A percentile compares a stretch with the other conserved stretches of the same genome.
Evolutionary conservation across 306 rosid genomes (phyloP).

Genomic region (barrel medic (Medicago truncatula)): MtrunA17r5.0-ANR NC_053042.1:47895501-47896000

Average conservation of each 20-base stretch:
- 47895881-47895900: conserved; percentile 69
- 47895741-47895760: conserved; percentile 30
- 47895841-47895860: conserved; percentile 30
- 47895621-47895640: conserved; percentile 44
- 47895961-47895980: conserved; percentile 73
- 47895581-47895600: conserved; percentile 32
- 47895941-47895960: conserved; percentile 70
- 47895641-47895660: conserved; percentile 32
- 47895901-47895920: conserved; percentile 93
- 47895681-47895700: conserved; percentile 29
- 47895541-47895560: conserved; percentile 15
- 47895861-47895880: conserved; percentile 51
- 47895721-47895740: conserved; percentile 29
- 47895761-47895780: conserved; percentile 39
- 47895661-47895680: conserved; percentile 14
- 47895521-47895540: conserved; percentile 31
- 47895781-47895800: conserved; percentile 26
- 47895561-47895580: conserved; percentile 30
- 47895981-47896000: conserved; percentile 81
- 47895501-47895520: conserved; percentile 15
- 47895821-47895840: conserved; percentile 42
- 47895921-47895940: conserved; percentile 74
- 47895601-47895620: conserved; percentile 36
- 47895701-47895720: conserved; percentile 25
- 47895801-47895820: conserved; percentile 43